A percentile compares a stretch with the other conserved stretches of the same genome.
phyloP scores from a whole-genome alignment of 768 basidiomycete genomes.

The Leccinellum luteum region DNA sequence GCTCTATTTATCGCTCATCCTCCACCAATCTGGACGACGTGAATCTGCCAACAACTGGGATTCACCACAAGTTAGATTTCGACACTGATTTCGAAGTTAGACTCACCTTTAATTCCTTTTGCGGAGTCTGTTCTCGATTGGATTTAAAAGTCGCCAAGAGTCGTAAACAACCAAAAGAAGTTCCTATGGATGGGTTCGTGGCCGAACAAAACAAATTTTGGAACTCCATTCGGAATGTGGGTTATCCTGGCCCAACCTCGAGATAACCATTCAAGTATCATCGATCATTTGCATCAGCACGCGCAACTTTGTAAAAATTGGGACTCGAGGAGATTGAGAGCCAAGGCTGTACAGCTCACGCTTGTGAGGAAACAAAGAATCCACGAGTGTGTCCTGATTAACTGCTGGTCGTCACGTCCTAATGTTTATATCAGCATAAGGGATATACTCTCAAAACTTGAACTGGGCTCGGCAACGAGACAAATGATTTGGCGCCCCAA shows the following conservation, averaged over 20 bases:
- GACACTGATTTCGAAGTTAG: fast-evolving
- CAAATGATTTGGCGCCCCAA: too few relatives aligned
- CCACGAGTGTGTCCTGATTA: neutral
- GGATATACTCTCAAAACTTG: neutral
- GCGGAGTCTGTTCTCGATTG: neutral
- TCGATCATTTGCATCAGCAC: slow-evolving; percentile 5
- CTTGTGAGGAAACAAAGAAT: slow-evolving; percentile 2
- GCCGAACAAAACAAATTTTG: neutral
- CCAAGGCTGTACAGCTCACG: neutral
- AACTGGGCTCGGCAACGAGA: neutral
- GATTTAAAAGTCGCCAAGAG: slow-evolving; percentile 5
- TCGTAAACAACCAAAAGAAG: neutral
- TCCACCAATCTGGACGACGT: neutral
- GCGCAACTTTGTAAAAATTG: neutral
- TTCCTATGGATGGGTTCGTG: neutral
- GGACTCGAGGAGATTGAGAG: neutral
- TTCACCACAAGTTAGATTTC: neutral
- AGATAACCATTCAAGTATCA: neutral
- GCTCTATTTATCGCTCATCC: too few relatives aligned
- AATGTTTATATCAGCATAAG: slow-evolving; percentile 3
- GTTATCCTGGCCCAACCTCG: neutral
- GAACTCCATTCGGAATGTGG: neutral
- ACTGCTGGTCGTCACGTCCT: neutral
- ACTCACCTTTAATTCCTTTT: fast-evolving
- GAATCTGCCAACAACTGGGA: neutral